A percentile compares a stretch with the other conserved stretches of the same genome.
Conservation (phyloP, 2,329 filamentous ascomycete genomes). For the Coniochaeta sp. region DNA sequence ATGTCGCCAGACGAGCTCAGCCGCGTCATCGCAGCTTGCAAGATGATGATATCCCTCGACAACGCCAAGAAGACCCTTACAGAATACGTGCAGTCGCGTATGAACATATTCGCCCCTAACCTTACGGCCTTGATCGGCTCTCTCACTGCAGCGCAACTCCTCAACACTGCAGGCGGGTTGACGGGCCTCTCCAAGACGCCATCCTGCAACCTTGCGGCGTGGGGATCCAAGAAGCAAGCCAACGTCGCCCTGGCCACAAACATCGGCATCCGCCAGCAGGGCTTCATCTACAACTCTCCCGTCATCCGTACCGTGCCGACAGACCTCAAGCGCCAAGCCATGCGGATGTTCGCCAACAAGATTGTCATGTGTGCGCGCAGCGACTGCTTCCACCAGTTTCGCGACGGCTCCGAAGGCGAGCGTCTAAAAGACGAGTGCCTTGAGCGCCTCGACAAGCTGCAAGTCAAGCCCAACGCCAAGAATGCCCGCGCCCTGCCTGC, state of each 20-base stretch:
- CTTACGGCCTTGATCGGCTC: conserved; percentile 85
- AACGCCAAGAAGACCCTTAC: conserved; percentile 79
- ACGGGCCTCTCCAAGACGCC: conserved; percentile 86
- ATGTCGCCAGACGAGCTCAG: conserved; percentile 70
- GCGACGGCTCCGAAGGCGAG: conserved; percentile 76
- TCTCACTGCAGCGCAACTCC: conserved; percentile 88
- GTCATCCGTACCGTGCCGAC: conserved; percentile 78
- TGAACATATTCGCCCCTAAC: conserved; percentile 94
- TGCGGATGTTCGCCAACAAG: conserved; percentile 91
- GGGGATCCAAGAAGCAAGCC: conserved; percentile 82
- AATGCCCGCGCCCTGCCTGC: conserved; percentile 79
- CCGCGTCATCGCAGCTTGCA: conserved; percentile 68
- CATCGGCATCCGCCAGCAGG: conserved; percentile 81
- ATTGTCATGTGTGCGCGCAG: conserved; percentile 88
- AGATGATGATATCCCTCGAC: conserved; percentile 83
- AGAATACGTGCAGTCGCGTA: conserved; percentile 92
- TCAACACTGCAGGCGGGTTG: conserved; percentile 87
- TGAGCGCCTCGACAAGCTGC: conserved; percentile 84
- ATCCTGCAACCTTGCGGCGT: conserved; percentile 82
- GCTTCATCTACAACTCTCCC: conserved; percentile 86
- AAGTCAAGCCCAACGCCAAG: conserved; percentile 84
- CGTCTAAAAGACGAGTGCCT: conserved; percentile 76
- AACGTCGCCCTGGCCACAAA: conserved; percentile 82
- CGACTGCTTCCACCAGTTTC: conserved; percentile 74
- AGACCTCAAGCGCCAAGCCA: conserved; percentile 85